Base-by-base conservation (phyloP, 345 rosid genomes). In the Barbarea vulgaris region DNA sequence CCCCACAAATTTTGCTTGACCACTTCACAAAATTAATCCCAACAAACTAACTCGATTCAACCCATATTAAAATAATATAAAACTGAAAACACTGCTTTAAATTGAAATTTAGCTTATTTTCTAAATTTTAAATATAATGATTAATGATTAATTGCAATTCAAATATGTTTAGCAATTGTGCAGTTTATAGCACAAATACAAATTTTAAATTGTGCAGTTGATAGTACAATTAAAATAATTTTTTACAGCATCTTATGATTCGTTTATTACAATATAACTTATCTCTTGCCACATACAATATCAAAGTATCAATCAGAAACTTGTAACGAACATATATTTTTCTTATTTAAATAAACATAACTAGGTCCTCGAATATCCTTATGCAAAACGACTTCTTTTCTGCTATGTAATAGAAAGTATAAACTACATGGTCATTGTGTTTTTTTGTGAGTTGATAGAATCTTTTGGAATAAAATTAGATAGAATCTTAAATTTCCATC, bases 1-100 rank as follows among this genome's bases (percentile, higher is more conserved):
- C 64, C 54, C 54, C 73, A 69, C 54, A 56, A 42, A 17, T 69
- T 69, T 55, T 54, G 52, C 17, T 68, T 24, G n/a, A 7, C 21
- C 64, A 69, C 15, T 41, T 39, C 39, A 55, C 9, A 55, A 30
- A 37, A 36, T 52, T 66, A 21, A 17, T 30, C 70, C 13, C 30
- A 12, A 12, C 46, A 46, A 28, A 17, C 22, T 15, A 64, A 63
- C 24, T 46, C 5, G 17, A 41, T 42, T 14, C 47, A 42, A 42
- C 42, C 8, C 7, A 5, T 42, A 14, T n/a, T 42, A 41, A 41
- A 39, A 3, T 41, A 41, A n/a, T n/a, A n/a, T n/a, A 41, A 41
- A 13, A 13, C 47, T 14, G 7, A 42, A 42, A 13, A 41, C 46
- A 41, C n/a, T 6, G 17, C 13, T 41, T 41, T 14, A 1, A 1